Evolutionary conservation across 495 filamentous ascomycete species (phyloP).

Genomic region (Podospora pseudoanserina): DNA sequence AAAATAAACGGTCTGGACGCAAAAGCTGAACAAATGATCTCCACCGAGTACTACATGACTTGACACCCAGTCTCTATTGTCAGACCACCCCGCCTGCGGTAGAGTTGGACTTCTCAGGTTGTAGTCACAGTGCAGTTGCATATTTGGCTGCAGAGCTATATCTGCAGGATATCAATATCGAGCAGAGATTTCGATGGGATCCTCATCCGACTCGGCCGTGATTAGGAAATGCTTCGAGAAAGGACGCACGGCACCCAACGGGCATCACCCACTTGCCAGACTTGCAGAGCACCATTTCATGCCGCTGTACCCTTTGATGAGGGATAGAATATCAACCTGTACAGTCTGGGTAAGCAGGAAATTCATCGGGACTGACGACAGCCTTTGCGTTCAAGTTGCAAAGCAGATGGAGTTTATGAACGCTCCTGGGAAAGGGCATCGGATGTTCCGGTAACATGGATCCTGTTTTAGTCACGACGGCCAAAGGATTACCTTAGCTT

Average conservation of each 20-base stretch:
- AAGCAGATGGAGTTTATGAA: too few relatives aligned
- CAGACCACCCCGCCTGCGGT: neutral
- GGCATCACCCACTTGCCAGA: neutral
- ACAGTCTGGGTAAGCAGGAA: too few relatives aligned
- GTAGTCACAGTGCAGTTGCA: neutral
- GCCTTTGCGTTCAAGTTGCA: too few relatives aligned
- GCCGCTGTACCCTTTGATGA: too few relatives aligned
- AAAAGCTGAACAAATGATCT: slow-evolving; percentile 1
- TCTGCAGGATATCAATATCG: neutral
- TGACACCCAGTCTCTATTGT: neutral
- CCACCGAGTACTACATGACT: neutral
- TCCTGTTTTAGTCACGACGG: too few relatives aligned
- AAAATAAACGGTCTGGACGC: slow-evolving; percentile 1
- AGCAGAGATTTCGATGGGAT: neutral
- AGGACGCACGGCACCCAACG: neutral
- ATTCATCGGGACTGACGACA: too few relatives aligned
- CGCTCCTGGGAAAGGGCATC: too few relatives aligned
- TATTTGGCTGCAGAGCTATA: neutral
- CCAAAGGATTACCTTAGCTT: too few relatives aligned
- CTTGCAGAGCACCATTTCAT: too few relatives aligned
- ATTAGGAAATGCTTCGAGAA: neutral
- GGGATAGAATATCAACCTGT: too few relatives aligned
- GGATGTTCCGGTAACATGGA: too few relatives aligned
- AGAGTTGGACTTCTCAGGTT: neutral
- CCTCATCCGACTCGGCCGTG: neutral